phyloP scores from a whole-genome alignment of 257 asterid species.

The Leptodermis oblonga region DNA sequence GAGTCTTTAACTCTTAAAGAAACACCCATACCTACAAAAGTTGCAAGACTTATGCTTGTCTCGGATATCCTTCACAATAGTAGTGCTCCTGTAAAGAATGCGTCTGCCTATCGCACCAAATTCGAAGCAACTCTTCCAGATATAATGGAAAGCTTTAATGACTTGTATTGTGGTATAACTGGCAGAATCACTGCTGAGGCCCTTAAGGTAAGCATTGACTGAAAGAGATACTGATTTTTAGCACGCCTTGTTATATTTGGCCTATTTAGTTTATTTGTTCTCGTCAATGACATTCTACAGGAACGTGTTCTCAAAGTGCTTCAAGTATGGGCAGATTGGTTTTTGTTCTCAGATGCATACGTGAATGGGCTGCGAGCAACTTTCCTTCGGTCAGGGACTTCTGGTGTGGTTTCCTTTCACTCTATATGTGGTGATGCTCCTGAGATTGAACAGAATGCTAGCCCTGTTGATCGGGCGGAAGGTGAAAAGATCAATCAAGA shows the following conservation, averaged over 20 bases:
- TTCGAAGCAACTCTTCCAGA: conserved; percentile 87
- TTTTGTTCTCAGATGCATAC: conserved; percentile 85
- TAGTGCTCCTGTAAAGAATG: conserved; percentile 93
- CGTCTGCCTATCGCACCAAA: conserved; percentile 94
- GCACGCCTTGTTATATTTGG: neutral
- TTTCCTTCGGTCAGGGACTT: conserved; percentile 75
- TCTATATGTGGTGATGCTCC: conserved; percentile 91
- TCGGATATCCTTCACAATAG: conserved; percentile 97
- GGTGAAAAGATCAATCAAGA: conserved; percentile 59
- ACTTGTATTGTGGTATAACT: conserved; percentile 85
- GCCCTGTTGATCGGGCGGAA: conserved; percentile 43
- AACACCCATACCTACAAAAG: conserved; percentile 95
- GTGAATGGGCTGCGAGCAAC: conserved; percentile 93
- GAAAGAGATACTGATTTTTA: conserved; percentile 3
- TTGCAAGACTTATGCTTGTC: conserved; percentile 98
- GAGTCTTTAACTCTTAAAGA: conserved; percentile 96
- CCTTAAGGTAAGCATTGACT: conserved; percentile 55
- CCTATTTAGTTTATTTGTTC: neutral
- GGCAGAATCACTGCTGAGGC: conserved; percentile 97
- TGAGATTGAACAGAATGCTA: conserved; percentile 58
- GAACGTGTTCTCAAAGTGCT: conserved; percentile 87
- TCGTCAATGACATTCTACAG: conserved; percentile 37
- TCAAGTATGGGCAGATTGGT: conserved; percentile 98
- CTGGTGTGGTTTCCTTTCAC: conserved; percentile 78
- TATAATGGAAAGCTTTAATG: conserved; percentile 91